Conservation (phyloP, 129 eudicot species). For the Kitagawia praeruptora region DNA sequence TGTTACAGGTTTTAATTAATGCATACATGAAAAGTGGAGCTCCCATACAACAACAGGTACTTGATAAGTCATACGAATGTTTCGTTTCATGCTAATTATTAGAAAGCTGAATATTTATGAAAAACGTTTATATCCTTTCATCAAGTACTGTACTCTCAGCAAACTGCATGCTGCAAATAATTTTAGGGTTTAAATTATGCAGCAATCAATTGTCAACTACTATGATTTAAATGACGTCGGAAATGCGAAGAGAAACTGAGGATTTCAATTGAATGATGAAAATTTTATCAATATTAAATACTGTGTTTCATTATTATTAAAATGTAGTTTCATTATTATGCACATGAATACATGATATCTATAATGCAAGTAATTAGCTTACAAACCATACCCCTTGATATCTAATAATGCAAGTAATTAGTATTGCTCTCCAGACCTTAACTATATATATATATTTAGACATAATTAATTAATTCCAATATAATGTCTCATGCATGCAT, state of each 20-base stretch:
- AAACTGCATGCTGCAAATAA: neutral
- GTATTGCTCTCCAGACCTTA: neutral
- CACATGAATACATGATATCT: neutral
- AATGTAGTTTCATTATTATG: too few relatives aligned
- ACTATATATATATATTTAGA: neutral
- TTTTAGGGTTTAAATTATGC: neutral
- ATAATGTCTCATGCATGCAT: neutral
- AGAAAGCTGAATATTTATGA: neutral
- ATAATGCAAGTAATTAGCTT: neutral
- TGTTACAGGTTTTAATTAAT: constrained; percentile 62
- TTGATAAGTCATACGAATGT: neutral
- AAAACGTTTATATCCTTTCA: neutral
- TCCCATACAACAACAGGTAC: constrained; percentile 64
- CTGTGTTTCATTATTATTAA: too few relatives aligned
- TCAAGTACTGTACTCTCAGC: neutral
- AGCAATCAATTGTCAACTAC: neutral
- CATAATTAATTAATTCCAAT: too few relatives aligned
- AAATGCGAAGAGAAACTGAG: neutral
- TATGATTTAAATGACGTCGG: neutral
- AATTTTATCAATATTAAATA: too few relatives aligned
- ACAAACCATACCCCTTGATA: too few relatives aligned
- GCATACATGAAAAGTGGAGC: constrained; percentile 91
- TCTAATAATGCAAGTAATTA: too few relatives aligned
- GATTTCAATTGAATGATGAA: neutral
- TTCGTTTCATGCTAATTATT: neutral